A percentile compares a stretch with the other conserved stretches of the same genome.
These are phyloP conservation scores for Lagenaria siceraria DNA, from an alignment of 306 rosid species.

Conservation along the genomic window DNA sequence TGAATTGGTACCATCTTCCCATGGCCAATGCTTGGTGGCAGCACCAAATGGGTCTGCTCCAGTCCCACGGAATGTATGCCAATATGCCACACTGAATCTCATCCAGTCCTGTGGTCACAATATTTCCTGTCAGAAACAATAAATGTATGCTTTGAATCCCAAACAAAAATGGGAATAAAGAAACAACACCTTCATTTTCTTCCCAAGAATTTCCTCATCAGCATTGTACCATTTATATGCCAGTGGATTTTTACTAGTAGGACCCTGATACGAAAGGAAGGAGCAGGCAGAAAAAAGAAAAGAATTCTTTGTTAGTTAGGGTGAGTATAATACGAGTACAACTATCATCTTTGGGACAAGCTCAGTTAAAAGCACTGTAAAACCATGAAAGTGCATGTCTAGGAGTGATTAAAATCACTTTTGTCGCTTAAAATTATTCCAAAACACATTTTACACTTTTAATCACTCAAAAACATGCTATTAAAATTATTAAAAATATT, in stretches of 20 bases:
- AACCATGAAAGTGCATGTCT: background rate
- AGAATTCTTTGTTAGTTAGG: background rate
- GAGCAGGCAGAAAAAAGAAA: background rate
- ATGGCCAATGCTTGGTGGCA: slow-evolving; percentile 81
- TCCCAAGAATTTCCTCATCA: slow-evolving; percentile 78
- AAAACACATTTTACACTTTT: no score
- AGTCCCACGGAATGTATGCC: slow-evolving; percentile 96
- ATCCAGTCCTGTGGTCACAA: slow-evolving; percentile 63
- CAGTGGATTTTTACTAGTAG: slow-evolving; percentile 70
- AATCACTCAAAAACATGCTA: no score
- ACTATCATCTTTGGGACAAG: background rate
- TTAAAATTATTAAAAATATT: no score
- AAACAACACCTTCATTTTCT: slow-evolving; percentile 82
- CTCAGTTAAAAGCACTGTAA: no score
- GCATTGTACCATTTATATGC: slow-evolving; percentile 80
- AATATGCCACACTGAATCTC: slow-evolving; percentile 93
- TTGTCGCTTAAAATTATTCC: no score
- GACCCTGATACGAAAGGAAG: slow-evolving; percentile 44
- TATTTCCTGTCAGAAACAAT: slow-evolving; percentile 12
- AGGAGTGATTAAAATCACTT: no score
- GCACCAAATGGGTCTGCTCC: slow-evolving; percentile 91
- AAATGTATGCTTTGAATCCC: background rate
- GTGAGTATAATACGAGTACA: background rate
- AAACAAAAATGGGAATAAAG: background rate
- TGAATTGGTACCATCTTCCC: slow-evolving; percentile 97